Evolutionary conservation across 192 early-diverging fungal species (phyloP).

Genomic region (Chytriomyces confervae): DNA sequence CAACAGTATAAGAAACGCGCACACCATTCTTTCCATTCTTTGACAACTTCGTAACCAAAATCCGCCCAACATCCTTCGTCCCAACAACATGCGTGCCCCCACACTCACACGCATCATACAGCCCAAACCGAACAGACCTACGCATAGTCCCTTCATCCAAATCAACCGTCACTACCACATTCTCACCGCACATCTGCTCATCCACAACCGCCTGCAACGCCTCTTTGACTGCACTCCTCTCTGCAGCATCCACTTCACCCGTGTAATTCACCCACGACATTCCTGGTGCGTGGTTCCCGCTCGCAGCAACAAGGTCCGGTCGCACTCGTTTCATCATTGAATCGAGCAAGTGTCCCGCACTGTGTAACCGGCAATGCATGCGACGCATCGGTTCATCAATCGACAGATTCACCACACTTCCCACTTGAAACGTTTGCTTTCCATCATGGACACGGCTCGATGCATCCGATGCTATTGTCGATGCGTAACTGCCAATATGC

Average conservation of each 20-base stretch:
- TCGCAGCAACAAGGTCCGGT: neutral
- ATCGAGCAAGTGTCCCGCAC: neutral
- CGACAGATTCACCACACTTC: too few relatives aligned
- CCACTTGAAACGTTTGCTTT: too few relatives aligned
- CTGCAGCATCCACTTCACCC: neutral
- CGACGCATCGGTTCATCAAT: neutral
- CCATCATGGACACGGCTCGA: too few relatives aligned
- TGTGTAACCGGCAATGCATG: neutral
- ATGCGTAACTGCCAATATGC: too few relatives aligned
- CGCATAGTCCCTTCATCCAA: neutral
- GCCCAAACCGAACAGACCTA: neutral
- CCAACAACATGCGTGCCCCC: neutral
- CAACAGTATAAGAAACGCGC: too few relatives aligned
- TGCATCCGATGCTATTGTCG: too few relatives aligned
- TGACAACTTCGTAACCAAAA: too few relatives aligned
- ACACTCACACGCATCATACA: neutral
- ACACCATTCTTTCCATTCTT: too few relatives aligned
- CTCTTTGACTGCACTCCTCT: neutral
- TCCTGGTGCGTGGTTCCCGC: neutral
- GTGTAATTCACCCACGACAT: slow-evolving; percentile 1
- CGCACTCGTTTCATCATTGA: neutral
- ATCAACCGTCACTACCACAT: neutral
- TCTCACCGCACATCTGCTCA: neutral
- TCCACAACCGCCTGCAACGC: neutral
- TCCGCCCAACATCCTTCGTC: neutral